These are phyloP conservation scores for Juncus inflexus DNA, from an alignment of 176 grass and related monocot species.

Conservation along the genomic window DNA sequence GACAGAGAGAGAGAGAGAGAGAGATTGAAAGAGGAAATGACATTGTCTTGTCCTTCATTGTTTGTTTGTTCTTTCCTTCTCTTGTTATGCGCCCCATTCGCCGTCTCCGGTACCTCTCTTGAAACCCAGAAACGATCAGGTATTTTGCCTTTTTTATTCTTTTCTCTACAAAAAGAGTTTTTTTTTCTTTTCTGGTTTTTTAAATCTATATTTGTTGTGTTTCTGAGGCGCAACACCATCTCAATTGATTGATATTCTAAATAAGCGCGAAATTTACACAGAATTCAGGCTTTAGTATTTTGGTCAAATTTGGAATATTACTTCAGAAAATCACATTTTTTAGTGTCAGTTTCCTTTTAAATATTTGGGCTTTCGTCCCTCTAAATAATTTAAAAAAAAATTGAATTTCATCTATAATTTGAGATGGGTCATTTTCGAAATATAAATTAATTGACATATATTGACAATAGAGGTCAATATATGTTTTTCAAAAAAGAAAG, in stretches of 20 bases:
- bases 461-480: background rate
- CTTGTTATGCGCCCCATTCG: background rate
- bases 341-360: too few relatives aligned
- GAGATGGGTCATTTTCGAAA: too few relatives aligned
- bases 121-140: constrained; percentile 10
- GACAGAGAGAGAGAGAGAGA: background rate
- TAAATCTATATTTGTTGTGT: background rate
- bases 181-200: background rate
- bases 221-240: background rate
- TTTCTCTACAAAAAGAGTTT: background rate
- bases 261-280: background rate
- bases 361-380: too few relatives aligned
- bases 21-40: background rate
- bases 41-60: background rate
- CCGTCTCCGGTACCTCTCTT: background rate
- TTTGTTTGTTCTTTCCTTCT: constrained; percentile 14
- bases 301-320: too few relatives aligned
- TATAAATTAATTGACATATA: too few relatives aligned
- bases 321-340: too few relatives aligned
- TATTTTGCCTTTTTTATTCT: background rate
- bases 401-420: too few relatives aligned
- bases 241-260: constrained; percentile 4
- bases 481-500: background rate
- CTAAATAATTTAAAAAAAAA: too few relatives aligned
- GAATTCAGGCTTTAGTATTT: too few relatives aligned